Conservation (phyloP, 352 stramenopile species). For the Plasmopara muralis region DNA sequence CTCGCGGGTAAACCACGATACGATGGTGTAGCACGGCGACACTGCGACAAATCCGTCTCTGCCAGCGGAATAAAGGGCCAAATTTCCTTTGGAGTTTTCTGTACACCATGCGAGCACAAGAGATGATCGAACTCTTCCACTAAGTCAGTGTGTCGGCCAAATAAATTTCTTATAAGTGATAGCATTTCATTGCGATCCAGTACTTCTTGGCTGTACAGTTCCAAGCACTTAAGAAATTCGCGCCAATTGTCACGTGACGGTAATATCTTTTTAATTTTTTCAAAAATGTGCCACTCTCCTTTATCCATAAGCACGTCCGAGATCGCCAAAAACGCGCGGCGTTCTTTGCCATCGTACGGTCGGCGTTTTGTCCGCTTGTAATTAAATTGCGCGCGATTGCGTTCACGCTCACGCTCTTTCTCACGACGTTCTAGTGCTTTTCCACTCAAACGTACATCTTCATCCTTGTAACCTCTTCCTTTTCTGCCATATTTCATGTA, state of each 20-base stretch:
- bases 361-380: constrained; percentile 66
- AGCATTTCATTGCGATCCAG: constrained; percentile 87
- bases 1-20: constrained; percentile 96
- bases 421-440: constrained; percentile 65
- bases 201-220: constrained; percentile 97
- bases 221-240: constrained; percentile 98
- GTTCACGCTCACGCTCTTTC: constrained; percentile 72
- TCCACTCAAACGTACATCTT: constrained; percentile 41
- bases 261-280: constrained; percentile 91
- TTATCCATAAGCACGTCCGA: constrained; percentile 78
- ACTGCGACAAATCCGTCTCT: constrained; percentile 89
- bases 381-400: constrained; percentile 67
- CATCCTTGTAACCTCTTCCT: constrained; percentile 45
- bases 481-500: constrained; percentile 40
- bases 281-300: constrained; percentile 90
- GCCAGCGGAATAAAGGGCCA: constrained; percentile 89
- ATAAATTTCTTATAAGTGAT: constrained; percentile 82
- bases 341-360: constrained; percentile 67
- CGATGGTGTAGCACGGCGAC: constrained; percentile 89
- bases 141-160: constrained; percentile 79
- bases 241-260: constrained; percentile 90
- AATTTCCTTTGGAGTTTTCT: constrained; percentile 82
- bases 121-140: constrained; percentile 78
- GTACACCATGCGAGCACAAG: constrained; percentile 64
- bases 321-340: constrained; percentile 61